Evolutionary conservation across 176 grass and related monocot species (phyloP), one percentile per base, ranked within the genome.

Genomic region (Guadua angustifolia): DNA sequence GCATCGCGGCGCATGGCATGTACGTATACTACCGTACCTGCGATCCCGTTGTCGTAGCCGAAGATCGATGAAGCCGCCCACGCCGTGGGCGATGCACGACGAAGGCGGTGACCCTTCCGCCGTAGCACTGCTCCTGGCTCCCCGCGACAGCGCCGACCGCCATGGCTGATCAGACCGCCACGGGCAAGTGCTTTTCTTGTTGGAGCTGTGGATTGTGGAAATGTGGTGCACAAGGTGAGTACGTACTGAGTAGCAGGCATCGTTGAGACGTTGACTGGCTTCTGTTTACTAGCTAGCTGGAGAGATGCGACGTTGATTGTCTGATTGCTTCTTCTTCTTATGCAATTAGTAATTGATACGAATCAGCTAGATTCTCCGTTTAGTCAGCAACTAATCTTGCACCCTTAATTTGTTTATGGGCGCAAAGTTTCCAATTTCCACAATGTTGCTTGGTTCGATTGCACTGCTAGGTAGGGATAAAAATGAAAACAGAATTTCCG

Each of bases 41-140:
- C 39, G 78, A 84, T 43, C 7, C 90, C 90, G 70, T 89, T 89
- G 55, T 92, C 90, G 57, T 89, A 92, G 49, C 90, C 87, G 38
- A 92, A 89, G 40, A 89, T 84, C 29, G 29, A 29, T 29, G 52
- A 89, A 51, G 53, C 90, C 90, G 53, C 87, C 90, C 79, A 89
- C 81, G 79, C 73, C 79, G 26, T 29, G 1, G 29, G 29, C 1
- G 29, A 29, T 29, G 29, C 29, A 29, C 29, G 29, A 29, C 29
- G 29, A 29, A 29, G 29, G 87, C 90, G 18, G 67, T 81, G 86
- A 92, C 42, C 38, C 5, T 38, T 38, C 38, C 38, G 38, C 38
- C 38, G 4, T 38, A 38, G 4, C 38, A 6, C 38, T 5, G 38
- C 38, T 38, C 38, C 38, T 38, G 3, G 38, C 38, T 38, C 38